phyloP scores from a whole-genome alignment of 202 grass and related monocot genomes.

The Setaria viridis region DNA sequence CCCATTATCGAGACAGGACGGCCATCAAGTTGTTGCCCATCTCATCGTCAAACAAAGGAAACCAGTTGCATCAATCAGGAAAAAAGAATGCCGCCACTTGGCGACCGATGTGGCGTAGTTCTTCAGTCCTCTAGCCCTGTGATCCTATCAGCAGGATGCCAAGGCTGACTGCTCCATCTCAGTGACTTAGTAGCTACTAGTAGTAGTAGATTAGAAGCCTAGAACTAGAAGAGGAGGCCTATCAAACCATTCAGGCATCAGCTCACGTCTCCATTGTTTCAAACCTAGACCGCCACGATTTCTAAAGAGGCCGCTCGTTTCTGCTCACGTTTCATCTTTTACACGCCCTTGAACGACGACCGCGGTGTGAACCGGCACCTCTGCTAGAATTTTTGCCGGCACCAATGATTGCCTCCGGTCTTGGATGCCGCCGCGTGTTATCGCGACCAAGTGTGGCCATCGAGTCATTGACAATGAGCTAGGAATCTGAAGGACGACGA shows the following conservation, averaged over 20 bases:
- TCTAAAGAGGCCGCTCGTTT: conserved; percentile 15
- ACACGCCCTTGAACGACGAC: neutral
- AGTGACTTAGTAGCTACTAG: neutral
- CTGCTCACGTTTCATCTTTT: conserved; percentile 1
- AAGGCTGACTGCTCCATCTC: neutral
- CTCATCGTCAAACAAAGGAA: conserved; percentile 20
- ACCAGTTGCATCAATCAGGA: neutral
- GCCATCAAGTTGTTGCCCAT: neutral
- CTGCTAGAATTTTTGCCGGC: neutral
- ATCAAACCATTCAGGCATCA: neutral
- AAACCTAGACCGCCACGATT: conserved; percentile 22
- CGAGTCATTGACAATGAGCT: neutral
- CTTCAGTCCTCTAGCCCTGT: neutral
- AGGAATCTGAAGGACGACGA: neutral
- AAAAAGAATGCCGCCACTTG: conserved; percentile 18
- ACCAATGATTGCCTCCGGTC: conserved; percentile 2
- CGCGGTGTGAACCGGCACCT: conserved; percentile 1
- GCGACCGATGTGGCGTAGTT: neutral
- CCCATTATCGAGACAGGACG: conserved; percentile 35
- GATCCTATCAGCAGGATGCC: neutral
- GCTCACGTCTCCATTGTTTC: conserved; percentile 21
- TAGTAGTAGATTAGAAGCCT: neutral
- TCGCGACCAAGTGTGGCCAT: neutral
- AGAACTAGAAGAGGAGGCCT: neutral
- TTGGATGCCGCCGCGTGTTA: conserved; percentile 10